phyloP scores from a whole-genome alignment of 2,329 filamentous ascomycete species.

The Colletotrichum limetticola region DNA sequence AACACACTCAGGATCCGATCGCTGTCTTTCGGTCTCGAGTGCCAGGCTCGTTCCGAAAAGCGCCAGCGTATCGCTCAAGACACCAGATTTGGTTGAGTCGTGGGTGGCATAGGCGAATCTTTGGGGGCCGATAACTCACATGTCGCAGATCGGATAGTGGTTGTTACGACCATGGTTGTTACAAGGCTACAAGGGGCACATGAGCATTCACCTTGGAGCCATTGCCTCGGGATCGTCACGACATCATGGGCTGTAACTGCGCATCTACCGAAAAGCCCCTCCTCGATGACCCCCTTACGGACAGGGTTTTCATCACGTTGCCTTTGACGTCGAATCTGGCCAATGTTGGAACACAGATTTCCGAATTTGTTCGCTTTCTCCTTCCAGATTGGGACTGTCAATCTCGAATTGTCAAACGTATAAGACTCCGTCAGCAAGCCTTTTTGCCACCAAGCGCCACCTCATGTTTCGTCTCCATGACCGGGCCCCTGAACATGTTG shows the following conservation, averaged over 20 bases:
- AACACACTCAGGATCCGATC: background rate
- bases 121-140: background rate
- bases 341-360: conserved; percentile 37
- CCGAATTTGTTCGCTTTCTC: conserved; percentile 53
- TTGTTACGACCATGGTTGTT: background rate
- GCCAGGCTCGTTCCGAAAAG: background rate
- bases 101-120: background rate
- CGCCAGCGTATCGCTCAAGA: background rate
- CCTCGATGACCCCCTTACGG: background rate
- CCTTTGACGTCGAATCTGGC: conserved; percentile 40
- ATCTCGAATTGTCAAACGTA: conserved; percentile 21
- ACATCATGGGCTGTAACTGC: conserved; percentile 22
- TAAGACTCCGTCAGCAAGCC: background rate
- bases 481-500: conserved; percentile 24
- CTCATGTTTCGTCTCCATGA: conserved; percentile 15
- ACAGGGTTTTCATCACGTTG: conserved; percentile 35
- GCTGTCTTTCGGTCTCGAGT: background rate
- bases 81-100: background rate
- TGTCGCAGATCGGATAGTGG: background rate
- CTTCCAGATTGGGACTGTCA: conserved; percentile 48
- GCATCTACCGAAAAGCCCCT: conserved; percentile 28
- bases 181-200: conserved; percentile 10
- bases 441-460: conserved; percentile 17
- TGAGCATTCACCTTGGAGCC: conserved; percentile 26
- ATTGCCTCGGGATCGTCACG: conserved; percentile 33